A percentile compares a stretch with the other conserved stretches of the same genome.
Conservation (phyloP, 2,329 filamentous ascomycete genomes). For the Aspergillus sergii region DNA sequence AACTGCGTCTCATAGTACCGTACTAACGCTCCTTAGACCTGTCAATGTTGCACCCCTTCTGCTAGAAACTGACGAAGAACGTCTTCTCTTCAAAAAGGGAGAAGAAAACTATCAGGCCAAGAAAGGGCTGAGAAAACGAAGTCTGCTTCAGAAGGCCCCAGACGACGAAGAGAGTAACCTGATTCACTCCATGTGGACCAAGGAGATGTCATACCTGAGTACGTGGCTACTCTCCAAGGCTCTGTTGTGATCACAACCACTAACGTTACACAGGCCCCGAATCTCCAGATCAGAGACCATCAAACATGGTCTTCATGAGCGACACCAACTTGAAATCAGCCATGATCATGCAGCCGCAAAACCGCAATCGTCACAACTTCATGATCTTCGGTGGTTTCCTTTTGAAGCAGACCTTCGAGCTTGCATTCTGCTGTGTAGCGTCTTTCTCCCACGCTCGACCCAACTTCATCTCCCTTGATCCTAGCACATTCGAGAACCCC, state of each 20-base stretch:
- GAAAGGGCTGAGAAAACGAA: constrained; percentile 62
- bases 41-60: constrained; percentile 64
- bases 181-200: constrained; percentile 74
- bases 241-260: neutral
- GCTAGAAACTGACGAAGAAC: constrained; percentile 66
- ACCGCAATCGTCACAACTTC: constrained; percentile 70
- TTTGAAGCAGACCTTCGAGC: constrained; percentile 73
- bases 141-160: constrained; percentile 67
- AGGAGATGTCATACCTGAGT: constrained; percentile 65
- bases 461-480: constrained; percentile 72
- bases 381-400: constrained; percentile 80
- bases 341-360: constrained; percentile 75
- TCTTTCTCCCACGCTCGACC: constrained; percentile 70
- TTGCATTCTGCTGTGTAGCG: constrained; percentile 74
- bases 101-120: constrained; percentile 69
- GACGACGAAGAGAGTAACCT: constrained; percentile 71
- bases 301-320: constrained; percentile 64
- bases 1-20: neutral
- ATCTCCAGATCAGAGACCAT: constrained; percentile 55
- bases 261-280: constrained; percentile 52
- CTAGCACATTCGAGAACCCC: constrained; percentile 73
- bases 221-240: constrained; percentile 18
- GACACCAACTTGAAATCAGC: constrained; percentile 66
- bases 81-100: constrained; percentile 62
- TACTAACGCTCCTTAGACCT: constrained; percentile 46